These are phyloP conservation scores for Colletotrichum sidae DNA, from an alignment of 2,329 filamentous ascomycete genomes.

Conservation along the genomic window DNA sequence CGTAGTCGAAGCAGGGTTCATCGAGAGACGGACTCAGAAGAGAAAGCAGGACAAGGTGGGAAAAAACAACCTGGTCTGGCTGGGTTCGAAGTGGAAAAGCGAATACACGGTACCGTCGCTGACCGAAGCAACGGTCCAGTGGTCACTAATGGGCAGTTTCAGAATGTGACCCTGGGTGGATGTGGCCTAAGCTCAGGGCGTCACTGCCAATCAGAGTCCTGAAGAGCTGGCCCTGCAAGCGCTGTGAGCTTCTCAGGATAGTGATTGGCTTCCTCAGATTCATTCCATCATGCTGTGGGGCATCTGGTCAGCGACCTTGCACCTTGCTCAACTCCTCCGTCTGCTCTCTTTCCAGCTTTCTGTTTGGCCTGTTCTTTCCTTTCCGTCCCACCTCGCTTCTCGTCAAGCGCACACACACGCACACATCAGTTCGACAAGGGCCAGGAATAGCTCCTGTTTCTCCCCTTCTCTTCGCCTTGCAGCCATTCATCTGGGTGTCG, in stretches of 20 bases:
- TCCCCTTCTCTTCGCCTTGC: constrained; percentile 20
- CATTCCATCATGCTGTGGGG: constrained; percentile 17
- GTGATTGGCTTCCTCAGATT: constrained; percentile 44
- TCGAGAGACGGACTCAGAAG: too few relatives aligned
- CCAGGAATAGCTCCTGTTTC: constrained; percentile 36
- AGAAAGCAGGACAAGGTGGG: constrained; percentile 5
- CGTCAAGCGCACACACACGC: constrained; percentile 12
- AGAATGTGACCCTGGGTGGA: constrained; percentile 45
- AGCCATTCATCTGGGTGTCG: constrained; percentile 29
- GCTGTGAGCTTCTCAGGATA: constrained; percentile 40
- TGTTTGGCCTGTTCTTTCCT: constrained; percentile 24
- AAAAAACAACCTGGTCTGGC: constrained; percentile 1
- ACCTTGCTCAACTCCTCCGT: background rate
- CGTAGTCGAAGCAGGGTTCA: too few relatives aligned
- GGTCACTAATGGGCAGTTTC: constrained; percentile 37
- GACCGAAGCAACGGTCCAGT: too few relatives aligned
- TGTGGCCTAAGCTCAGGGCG: constrained; percentile 48
- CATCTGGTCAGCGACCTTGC: constrained; percentile 8
- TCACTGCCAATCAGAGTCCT: constrained; percentile 48
- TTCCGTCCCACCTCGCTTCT: constrained; percentile 28
- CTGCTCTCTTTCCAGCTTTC: constrained; percentile 5
- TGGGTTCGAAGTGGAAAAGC: too few relatives aligned
- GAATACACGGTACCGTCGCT: too few relatives aligned
- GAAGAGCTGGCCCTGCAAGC: constrained; percentile 44
- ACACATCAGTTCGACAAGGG: constrained; percentile 16